Evolutionary conservation across 805 yeast genomes (phyloP).

Genomic region (Metschnikowia colocasiae): DNA sequence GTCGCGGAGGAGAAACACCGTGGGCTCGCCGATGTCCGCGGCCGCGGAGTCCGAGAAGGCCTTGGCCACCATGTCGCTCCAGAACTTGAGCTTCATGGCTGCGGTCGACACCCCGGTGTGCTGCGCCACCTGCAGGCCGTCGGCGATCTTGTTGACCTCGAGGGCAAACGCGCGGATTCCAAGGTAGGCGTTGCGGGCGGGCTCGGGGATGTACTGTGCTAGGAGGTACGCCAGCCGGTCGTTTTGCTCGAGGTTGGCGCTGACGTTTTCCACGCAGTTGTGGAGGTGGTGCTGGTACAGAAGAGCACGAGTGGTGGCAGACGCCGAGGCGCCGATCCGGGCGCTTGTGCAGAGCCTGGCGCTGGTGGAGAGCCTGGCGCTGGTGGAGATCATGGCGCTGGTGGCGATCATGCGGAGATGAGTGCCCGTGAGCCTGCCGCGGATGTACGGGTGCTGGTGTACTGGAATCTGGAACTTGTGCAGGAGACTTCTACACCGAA

Average conservation of each 20-base stretch:
- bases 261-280: constrained; percentile 43
- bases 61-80: constrained; percentile 60
- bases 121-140: constrained; percentile 31
- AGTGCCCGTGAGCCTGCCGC: no score
- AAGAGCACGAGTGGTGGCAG: background rate
- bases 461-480: no score
- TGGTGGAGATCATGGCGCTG: no score
- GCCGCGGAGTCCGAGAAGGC: constrained; percentile 32
- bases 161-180: constrained; percentile 65
- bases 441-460: no score
- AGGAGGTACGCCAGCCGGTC: constrained; percentile 66
- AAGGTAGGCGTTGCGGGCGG: constrained; percentile 56
- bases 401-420: no score
- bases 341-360: background rate
- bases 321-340: background rate
- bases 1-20: constrained; percentile 54
- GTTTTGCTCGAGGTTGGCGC: constrained; percentile 39
- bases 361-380: background rate
- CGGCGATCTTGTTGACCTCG: constrained; percentile 52
- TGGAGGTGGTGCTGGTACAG: constrained; percentile 24
- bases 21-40: constrained; percentile 55
- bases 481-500: no score
- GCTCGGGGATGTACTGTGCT: constrained; percentile 65
- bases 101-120: constrained; percentile 36
- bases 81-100: constrained; percentile 64